Evolutionary conservation across 2,329 filamentous ascomycete species (phyloP), one percentile per base, ranked within the genome.

Genomic region (Ophiocordyceps polyrhachis-furcata): DNA sequence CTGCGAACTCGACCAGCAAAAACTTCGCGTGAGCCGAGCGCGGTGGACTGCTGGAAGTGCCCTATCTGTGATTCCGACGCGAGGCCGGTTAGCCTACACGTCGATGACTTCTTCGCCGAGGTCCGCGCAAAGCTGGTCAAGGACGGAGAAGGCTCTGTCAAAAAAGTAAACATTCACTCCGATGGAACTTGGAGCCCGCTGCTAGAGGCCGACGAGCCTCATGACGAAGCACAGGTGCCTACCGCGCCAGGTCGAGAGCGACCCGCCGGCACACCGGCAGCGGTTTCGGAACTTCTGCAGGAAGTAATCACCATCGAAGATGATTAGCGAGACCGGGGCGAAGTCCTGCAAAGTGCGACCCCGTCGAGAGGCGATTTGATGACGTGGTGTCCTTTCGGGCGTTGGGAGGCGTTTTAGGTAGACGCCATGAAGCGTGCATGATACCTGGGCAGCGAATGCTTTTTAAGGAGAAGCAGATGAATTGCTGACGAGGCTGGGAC

Each of bases 1-100:
- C 71, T 98, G 9, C 60, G 68, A 14, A 84, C 81, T 5, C 76
- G 84, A 40, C 66, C 68, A 5, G 61, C 63, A 14, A 71, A 69
- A 48, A 57, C 61, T 5, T 32, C 49, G 8, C 46, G 45, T 11
- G 70, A 79, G 51, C 75, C 73, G 9, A 69, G 68, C 1, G 62
- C 71, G 45, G 66, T 74, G 0, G 84, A 91, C 54, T 74, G 75
- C 44, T 95, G 88, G 87, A 81, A 74, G 49, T 98, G 91, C 53
- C 91, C 91, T 0, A 76, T 93, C 28, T 96, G 89, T 59, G 68
- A 69, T 23, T 66, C 64, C 29, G 88, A 95, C 58, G 86, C 83
- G 12, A 73, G 88, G 14, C 91, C 89, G 0, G 66, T 69, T 21
- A 73, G 66, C 48, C 70, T 96, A 1, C 60, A 76, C 2, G 65